These are phyloP conservation scores for Jatropha podagrica DNA, from an alignment of 441 rosid species.

Conservation along the genomic window DNA sequence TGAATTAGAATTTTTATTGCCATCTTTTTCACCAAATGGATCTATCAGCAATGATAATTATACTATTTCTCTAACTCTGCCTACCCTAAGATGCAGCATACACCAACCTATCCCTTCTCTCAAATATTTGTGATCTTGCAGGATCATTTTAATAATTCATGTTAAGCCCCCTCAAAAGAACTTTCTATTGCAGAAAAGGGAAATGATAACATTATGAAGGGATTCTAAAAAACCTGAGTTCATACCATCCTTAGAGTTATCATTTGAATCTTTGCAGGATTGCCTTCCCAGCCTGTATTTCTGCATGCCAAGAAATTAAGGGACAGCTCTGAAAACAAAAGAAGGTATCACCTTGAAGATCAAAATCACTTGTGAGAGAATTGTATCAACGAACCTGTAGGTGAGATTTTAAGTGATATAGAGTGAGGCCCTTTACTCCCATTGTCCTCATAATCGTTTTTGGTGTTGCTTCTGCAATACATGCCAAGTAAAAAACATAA, in stretches of 20 bases:
- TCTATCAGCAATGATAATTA: not conserved
- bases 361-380: not conserved
- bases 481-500: slow-evolving; percentile 20
- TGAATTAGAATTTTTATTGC: slow-evolving; percentile 16
- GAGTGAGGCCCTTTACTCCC: slow-evolving; percentile 97
- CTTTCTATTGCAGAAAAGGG: not conserved
- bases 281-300: slow-evolving; percentile 87
- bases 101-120: not conserved
- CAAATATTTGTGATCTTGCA: slow-evolving; percentile 1
- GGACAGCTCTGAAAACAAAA: slow-evolving; percentile 7
- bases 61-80: not conserved
- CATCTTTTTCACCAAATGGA: not conserved
- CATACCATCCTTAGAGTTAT: slow-evolving; percentile 83
- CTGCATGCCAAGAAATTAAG: slow-evolving; percentile 44
- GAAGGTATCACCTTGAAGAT: not conserved
- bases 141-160: slow-evolving; percentile 9
- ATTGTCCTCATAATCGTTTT: slow-evolving; percentile 92
- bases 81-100: not conserved
- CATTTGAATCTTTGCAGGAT: slow-evolving; percentile 71
- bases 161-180: not conserved
- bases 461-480: slow-evolving; percentile 81
- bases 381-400: slow-evolving; percentile 64
- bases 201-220: not conserved
- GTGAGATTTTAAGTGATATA: slow-evolving; percentile 93
- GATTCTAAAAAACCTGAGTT: slow-evolving; percentile 15